These are phyloP conservation scores for Penicillium manginii DNA, from an alignment of 495 filamentous ascomycete genomes.

Conservation along the genomic window DNA sequence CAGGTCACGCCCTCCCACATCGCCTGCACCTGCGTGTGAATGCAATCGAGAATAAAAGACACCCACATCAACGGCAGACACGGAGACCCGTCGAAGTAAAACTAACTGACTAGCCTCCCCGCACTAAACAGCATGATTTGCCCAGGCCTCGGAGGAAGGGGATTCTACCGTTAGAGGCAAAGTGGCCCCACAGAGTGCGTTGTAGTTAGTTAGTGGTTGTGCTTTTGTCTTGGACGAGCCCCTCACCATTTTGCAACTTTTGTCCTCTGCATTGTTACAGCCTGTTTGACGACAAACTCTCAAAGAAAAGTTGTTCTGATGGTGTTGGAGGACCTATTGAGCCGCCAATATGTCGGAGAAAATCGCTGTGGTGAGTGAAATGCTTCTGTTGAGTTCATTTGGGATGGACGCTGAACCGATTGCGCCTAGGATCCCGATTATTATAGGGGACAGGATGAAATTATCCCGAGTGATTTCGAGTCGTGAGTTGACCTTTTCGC, in stretches of 20 bases:
- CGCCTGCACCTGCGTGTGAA: not conserved
- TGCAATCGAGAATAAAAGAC: not conserved
- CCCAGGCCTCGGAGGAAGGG: not conserved
- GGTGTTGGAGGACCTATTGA: not conserved
- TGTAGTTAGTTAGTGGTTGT: not conserved
- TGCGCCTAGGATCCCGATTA: conserved; percentile 2
- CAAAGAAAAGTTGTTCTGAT: not conserved
- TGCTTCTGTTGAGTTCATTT: not conserved
- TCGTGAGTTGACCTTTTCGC: not conserved
- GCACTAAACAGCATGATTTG: not conserved
- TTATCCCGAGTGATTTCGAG: not conserved
- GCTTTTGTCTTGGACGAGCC: not conserved
- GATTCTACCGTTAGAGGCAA: not conserved
- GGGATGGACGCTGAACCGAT: not conserved
- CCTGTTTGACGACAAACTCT: not conserved
- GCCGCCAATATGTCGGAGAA: not conserved
- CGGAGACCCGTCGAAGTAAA: not conserved
- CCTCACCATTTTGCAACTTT: not conserved
- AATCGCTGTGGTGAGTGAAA: not conserved
- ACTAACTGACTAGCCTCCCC: not conserved
- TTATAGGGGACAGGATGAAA: not conserved
- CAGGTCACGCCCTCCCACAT: not conserved
- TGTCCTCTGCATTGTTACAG: not conserved
- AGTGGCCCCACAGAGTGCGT: not conserved
- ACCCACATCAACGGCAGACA: not conserved